Evolutionary conservation across 805 yeast species (phyloP), one percentile per base, ranked within the genome.

Genomic region (Sugiyamaella lignohabitans): DNA sequence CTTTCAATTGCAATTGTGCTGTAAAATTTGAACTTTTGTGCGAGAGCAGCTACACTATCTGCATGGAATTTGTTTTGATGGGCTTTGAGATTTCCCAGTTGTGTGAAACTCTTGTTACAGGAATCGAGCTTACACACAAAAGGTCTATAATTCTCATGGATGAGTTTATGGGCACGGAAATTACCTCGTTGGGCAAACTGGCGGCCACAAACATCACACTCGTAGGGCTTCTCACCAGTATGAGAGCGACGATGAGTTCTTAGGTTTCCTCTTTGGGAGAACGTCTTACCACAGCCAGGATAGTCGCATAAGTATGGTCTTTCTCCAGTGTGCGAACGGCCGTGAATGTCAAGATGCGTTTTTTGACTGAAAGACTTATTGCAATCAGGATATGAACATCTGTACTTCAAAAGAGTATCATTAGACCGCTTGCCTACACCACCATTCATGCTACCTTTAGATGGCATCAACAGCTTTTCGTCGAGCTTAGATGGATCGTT

Each of bases 31-130:
- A 67, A 58, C 49, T 69, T 68, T 37, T 73, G 70, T 1, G 94
- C 85, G 60, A 88, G 69, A 27, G 69, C 70, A 54, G 79, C 79
- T 53, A 91, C 70, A 0, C 94, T 81, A 14, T 76, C 77, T 53
- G 80, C 65, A 64, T 88, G 98, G 60, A 88, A 87, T 56, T 89
- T 73, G 65, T 89, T 91, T 61, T 89, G 98, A 64, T 91, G 98
- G 1, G 95, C 85, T 65, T 91, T 89, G 71, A 89, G 74, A 60
- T 89, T 89, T 2, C 97, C 97, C 57, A 89, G 71, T 68, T 89
- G 98, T 1, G 96, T 85, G 59, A 89, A 89, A 3, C 83, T 74
- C 67, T 87, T 88, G 54, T 77, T 80, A 67, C 97, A 89, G 49
- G 75, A 72, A 63, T 87, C 96, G 50, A 89, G 72, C 57, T 77